phyloP scores from a whole-genome alignment of 2,329 filamentous ascomycete species.

The Pezicula radicicola region DNA sequence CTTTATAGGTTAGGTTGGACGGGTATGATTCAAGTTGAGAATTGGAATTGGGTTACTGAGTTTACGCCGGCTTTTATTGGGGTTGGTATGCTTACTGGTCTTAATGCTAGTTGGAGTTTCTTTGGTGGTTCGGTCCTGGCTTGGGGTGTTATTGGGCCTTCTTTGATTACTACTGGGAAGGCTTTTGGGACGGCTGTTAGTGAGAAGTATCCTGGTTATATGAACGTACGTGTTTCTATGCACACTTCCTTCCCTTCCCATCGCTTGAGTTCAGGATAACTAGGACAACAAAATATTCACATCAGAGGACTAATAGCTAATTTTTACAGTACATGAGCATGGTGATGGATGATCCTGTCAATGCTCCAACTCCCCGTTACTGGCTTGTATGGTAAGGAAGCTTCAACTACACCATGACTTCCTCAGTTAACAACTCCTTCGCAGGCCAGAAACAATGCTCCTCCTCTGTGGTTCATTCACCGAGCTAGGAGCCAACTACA shows the following conservation, averaged over 20 bases:
- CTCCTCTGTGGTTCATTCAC: neutral
- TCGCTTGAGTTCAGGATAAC: no score
- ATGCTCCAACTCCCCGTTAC: neutral
- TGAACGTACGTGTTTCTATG: no score
- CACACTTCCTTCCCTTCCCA: no score
- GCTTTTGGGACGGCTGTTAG: neutral
- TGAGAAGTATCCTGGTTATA: no score
- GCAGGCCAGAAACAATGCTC: neutral
- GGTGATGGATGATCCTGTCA: neutral
- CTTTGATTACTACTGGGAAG: neutral
- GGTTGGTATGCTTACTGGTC: constrained; percentile 2
- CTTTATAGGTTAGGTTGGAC: no score
- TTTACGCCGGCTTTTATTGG: constrained; percentile 1
- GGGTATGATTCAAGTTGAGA: no score
- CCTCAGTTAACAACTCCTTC: no score
- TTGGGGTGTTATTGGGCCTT: constrained; percentile 4
- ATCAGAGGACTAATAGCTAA: neutral
- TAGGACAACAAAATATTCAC: no score
- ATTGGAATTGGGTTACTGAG: no score
- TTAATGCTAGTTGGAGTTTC: constrained; percentile 1
- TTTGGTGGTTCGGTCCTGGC: constrained; percentile 1
- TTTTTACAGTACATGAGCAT: neutral
- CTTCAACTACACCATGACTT: no score
- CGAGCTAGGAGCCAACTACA: neutral
- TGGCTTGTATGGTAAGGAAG: neutral